Evolutionary conservation across 805 yeast species (phyloP), one percentile per base, ranked within the genome.

Genomic region (Candida maris): DNA sequence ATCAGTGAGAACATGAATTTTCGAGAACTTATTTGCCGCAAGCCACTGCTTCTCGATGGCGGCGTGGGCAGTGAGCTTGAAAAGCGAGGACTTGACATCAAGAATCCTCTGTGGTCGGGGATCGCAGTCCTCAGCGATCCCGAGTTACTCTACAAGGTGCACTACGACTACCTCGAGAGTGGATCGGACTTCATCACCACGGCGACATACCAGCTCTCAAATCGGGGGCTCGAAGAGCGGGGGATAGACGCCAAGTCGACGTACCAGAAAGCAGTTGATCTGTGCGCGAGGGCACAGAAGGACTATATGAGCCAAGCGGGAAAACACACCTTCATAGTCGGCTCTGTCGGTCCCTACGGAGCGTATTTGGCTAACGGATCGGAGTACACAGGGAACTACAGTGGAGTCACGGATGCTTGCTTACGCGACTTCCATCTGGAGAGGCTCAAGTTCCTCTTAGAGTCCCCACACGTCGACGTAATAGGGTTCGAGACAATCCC

Each of bases 331-430:
- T 49, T 48, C 27, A 66, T 79, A 4, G 75, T 75, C 2, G 94
- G 85, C 0, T 75, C 85, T 6, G 59, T 84, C 24, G 95, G 95
- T 0, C 86, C 95, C 0, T 85, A 75, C 54, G 94, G 89, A 1
- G 84, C 89, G 0, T 77, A 61, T 45, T 52, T 81, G 24, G 76
- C 81, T 19, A 68, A 76, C 44, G 87, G 88, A 1, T 68, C 81
- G 0, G 95, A 85, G 50, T 85, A 80, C 48, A 75, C 80, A 3
- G 94, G 94, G 2, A 68, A 77, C 34, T 84, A 83, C 54, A 69
- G 67, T 8, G 64, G 56, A 18, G 62, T 57, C 6, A 52, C 61
- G 3, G 53, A 56, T 7, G 61, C 59, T 12, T 64, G 64, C 30
- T 49, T 84, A 36, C 54, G 50, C 6, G 57, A 61, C 14, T 82